Evolutionary conservation across 1,284 basidiomycete species (phyloP), one percentile per base, ranked within the genome.

Genomic region (Porogramme epimiltina): DNA sequence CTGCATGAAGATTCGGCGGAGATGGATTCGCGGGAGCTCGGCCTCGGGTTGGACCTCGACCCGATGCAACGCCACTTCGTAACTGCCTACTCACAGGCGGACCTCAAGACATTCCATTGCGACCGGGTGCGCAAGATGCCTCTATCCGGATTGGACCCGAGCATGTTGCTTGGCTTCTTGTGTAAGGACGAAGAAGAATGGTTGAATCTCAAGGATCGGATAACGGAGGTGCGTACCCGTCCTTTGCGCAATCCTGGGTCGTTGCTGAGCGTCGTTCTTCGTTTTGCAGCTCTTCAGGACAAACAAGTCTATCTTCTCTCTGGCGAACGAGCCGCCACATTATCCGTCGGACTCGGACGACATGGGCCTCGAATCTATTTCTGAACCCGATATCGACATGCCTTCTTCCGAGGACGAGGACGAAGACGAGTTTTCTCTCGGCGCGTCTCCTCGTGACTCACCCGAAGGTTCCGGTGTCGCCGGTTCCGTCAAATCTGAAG

Each of bases 161-260:
- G 93, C 64, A 98, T 99, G 96, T 75, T 99, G 9, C 78, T 98
- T 48, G 95, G 95, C 16, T 98, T 99, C 69, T 67, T 98, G 59
- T 88, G 90, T 65, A 82, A 82, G 59, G 83, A 91, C 65, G 89
- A 94, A 69, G 75, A 70, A 19, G 93, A 96, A 48, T 96, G 94
- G 87, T 70, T 78, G 15, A 93, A 97, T 70, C 84, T 98, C 54
- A 80, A 85, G 58, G 74, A 72, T 45, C 78, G 93, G 52, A 84
- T 92, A 49, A 76, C 73, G 10, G 84, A 88, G 70, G 92, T 93
- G 47, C 52, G 55, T 51, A 16, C n/a, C 34, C n/a, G n/a, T n/a
- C 37, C 31, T 24, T n/a, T 22, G 6, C 37, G 2, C 15, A n/a
- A 37, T 37, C 25, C 25, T 20, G 18, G 42, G 20, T 39, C 25